Evolutionary conservation across 1,139 yeast species (phyloP).

Genomic region (Hemisphaericaspora subhashii): DNA sequence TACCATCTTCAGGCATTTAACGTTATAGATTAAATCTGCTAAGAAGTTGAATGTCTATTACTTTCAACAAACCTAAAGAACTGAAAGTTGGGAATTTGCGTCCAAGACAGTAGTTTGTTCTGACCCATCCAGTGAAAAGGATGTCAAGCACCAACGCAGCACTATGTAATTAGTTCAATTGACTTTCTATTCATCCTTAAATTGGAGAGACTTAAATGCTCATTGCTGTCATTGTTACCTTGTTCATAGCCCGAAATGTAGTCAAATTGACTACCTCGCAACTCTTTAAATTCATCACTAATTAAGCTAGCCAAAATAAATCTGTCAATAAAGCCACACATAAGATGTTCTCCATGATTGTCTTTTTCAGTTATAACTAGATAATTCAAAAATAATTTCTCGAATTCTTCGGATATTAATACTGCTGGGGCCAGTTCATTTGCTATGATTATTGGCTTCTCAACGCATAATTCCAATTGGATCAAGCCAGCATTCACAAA

Average conservation of each 20-base stretch:
- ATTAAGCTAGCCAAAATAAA: slow-evolving; percentile 35
- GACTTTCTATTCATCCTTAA: slow-evolving; percentile 21
- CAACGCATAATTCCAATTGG: slow-evolving; percentile 20
- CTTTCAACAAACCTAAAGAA: no score
- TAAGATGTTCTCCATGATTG: slow-evolving; percentile 16
- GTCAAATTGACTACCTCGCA: slow-evolving; percentile 9
- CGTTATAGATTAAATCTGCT: no score
- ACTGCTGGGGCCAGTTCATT: slow-evolving; percentile 38
- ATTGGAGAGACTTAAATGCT: slow-evolving; percentile 7
- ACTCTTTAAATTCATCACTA: slow-evolving; percentile 26
- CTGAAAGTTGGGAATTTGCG: no score
- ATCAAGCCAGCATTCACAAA: slow-evolving; percentile 11
- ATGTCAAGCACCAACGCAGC: not conserved
- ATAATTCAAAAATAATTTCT: slow-evolving; percentile 41
- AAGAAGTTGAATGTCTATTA: no score
- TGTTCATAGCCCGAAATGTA: not conserved
- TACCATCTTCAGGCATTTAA: no score
- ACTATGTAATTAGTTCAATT: slow-evolving; percentile 32
- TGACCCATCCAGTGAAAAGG: not conserved
- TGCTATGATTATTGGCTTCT: slow-evolving; percentile 23
- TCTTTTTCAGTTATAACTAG: slow-evolving; percentile 27
- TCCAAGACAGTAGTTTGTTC: no score
- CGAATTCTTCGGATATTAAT: slow-evolving; percentile 40
- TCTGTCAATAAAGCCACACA: slow-evolving; percentile 45
- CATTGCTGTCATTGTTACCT: slow-evolving; percentile 6